Conservation (phyloP, 2,329 filamentous ascomycete species). For the Sarocladium brachiariae region DNA sequence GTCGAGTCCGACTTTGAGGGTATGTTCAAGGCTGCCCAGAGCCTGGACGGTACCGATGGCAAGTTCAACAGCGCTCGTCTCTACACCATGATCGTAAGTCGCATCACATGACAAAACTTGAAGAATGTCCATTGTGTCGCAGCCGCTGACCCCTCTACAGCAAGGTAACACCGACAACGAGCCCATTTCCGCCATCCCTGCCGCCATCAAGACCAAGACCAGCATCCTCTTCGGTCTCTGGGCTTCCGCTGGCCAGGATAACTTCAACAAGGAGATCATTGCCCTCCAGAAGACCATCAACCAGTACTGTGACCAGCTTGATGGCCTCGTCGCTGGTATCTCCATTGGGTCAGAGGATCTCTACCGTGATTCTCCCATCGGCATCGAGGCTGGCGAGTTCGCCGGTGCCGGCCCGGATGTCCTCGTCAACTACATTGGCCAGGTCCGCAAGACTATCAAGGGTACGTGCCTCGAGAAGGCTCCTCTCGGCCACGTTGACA, state of each 20-base stretch:
- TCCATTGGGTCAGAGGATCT: conserved; percentile 83
- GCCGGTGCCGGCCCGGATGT: conserved; percentile 55
- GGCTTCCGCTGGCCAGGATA: conserved; percentile 60
- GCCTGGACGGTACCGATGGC: conserved; percentile 55
- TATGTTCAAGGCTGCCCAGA: conserved; percentile 60
- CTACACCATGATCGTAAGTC: conserved; percentile 61
- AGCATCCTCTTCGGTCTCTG: conserved; percentile 76
- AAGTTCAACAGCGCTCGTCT: conserved; percentile 62
- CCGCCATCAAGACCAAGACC: conserved; percentile 75
- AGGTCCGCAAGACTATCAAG: conserved; percentile 57
- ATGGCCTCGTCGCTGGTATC: conserved; percentile 67
- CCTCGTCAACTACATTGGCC: conserved; percentile 62
- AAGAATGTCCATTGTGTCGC: background rate
- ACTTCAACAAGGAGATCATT: conserved; percentile 64
- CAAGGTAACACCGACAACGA: conserved; percentile 59
- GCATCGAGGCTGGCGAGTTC: conserved; percentile 54
- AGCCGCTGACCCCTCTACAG: conserved; percentile 24
- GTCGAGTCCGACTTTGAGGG: conserved; percentile 58
- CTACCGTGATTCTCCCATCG: conserved; percentile 70
- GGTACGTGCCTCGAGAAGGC: conserved; percentile 52
- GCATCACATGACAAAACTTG: no score
- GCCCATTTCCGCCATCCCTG: conserved; percentile 68
- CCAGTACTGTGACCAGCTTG: conserved; percentile 61
- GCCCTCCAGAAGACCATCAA: conserved; percentile 64
- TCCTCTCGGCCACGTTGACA: conserved; percentile 79